These are phyloP conservation scores for Candida dubliniensis DNA, from an alignment of 1,139 yeast genomes.

Conservation along the genomic window DNA sequence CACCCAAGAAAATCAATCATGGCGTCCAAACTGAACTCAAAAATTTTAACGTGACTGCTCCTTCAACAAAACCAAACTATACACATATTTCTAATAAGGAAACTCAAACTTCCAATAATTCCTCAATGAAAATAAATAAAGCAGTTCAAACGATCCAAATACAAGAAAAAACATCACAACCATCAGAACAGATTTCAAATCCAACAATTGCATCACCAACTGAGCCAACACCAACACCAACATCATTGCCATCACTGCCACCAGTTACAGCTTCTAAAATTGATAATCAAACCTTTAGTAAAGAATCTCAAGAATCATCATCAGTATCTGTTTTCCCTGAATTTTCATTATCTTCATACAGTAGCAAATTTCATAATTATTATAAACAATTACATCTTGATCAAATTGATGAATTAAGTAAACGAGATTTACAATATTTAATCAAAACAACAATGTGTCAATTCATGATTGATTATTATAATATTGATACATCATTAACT, in stretches of 20 bases:
- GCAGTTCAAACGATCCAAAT: background rate
- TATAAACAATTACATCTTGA: conserved; percentile 4
- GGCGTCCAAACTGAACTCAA: background rate
- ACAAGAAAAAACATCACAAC: background rate
- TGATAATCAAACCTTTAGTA: too few relatives aligned
- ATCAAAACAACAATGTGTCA: conserved; percentile 6
- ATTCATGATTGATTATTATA: conserved; percentile 6
- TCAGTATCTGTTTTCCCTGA: background rate
- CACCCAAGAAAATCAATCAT: background rate
- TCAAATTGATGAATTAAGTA: conserved; percentile 4
- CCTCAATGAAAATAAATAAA: background rate
- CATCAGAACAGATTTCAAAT: too few relatives aligned
- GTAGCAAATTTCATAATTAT: background rate
- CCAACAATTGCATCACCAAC: too few relatives aligned
- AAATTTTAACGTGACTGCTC: background rate
- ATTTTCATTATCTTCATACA: background rate
- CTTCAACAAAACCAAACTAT: background rate
- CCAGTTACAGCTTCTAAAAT: background rate
- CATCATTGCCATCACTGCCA: background rate
- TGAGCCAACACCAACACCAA: background rate
- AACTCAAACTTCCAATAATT: background rate
- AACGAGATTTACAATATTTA: conserved; percentile 5
- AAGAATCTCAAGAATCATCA: background rate
- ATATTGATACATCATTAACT: conserved; percentile 1
- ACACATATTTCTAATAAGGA: background rate